A percentile compares a stretch with the other conserved stretches of the same genome.
Evolutionary conservation across 345 rosid species (phyloP).

Genomic region (Salix purpurea): DNA sequence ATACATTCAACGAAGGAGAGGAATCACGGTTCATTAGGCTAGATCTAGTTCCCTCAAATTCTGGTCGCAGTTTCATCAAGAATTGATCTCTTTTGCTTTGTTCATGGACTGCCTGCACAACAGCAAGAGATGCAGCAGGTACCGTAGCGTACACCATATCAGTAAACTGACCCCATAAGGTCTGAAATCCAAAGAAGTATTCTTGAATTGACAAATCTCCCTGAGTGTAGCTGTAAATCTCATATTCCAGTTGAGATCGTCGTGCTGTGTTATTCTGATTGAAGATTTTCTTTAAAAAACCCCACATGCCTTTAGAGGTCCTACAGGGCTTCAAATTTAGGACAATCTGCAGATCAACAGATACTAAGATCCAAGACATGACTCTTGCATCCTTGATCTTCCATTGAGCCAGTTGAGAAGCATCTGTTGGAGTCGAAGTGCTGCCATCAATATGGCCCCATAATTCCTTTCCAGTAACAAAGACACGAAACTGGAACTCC

Average conservation of each 20-base stretch:
- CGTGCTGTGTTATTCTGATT: background rate
- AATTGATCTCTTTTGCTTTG: constrained; percentile 9
- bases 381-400: constrained; percentile 5
- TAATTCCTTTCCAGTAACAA: constrained; percentile 4
- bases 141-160: constrained; percentile 1
- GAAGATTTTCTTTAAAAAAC: constrained; percentile 1
- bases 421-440: background rate
- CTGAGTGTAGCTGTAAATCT: background rate
- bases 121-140: background rate
- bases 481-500: constrained; percentile 10
- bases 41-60: background rate
- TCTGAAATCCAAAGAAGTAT: constrained; percentile 7
- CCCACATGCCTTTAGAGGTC: background rate
- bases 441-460: constrained; percentile 5
- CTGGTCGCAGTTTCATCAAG: constrained; percentile 6
- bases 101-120: background rate
- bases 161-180: background rate
- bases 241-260: background rate
- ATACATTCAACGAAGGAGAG: background rate
- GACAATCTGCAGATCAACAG: background rate
- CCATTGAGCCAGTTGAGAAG: background rate
- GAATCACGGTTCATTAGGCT: constrained; percentile 3
- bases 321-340: background rate
- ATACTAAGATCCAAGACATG: background rate
- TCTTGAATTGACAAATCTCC: background rate